Conservation (phyloP, 2,329 filamentous ascomycete genomes). For the Colletotrichum euphorbiae region DNA sequence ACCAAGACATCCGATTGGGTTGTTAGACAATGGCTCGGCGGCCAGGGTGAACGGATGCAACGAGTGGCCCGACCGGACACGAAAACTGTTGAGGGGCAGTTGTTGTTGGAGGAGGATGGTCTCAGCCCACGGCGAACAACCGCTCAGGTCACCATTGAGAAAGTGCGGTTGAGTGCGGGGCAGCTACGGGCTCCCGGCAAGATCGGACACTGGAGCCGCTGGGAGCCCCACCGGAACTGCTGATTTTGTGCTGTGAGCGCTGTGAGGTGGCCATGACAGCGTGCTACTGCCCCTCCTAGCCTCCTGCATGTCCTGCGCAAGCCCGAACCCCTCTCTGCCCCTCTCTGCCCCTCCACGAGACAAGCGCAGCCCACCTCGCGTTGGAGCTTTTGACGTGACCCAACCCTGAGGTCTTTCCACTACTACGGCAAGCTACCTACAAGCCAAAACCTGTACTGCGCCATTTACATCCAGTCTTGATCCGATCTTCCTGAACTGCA, state of each 20-base stretch:
- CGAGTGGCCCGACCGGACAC: conserved; percentile 19
- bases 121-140: conserved; percentile 28
- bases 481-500: conserved; percentile 17
- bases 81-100: conserved; percentile 37
- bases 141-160: conserved; percentile 15
- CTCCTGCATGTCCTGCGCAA: conserved; percentile 6
- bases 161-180: conserved; percentile 38
- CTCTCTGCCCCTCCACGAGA: conserved; percentile 37
- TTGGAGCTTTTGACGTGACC: conserved; percentile 38
- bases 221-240: conserved; percentile 29
- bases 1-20: conserved; percentile 22
- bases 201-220: conserved; percentile 33
- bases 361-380: conserved; percentile 34
- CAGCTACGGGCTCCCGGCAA: conserved; percentile 31
- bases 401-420: conserved; percentile 40
- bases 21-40: conserved; percentile 13
- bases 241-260: conserved; percentile 28
- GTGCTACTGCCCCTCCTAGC: conserved; percentile 10
- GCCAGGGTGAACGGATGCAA: conserved; percentile 12
- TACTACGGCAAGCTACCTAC: conserved; percentile 13
- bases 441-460: conserved; percentile 29
- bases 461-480: conserved; percentile 37
- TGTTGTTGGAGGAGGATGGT: conserved; percentile 38
- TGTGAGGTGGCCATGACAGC: conserved; percentile 22
- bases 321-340: conserved; percentile 24